Evolutionary conservation across 2,329 filamentous ascomycete species (phyloP), one percentile per base, ranked within the genome.

Genomic region (Cercospora zeae-maydis): DNA sequence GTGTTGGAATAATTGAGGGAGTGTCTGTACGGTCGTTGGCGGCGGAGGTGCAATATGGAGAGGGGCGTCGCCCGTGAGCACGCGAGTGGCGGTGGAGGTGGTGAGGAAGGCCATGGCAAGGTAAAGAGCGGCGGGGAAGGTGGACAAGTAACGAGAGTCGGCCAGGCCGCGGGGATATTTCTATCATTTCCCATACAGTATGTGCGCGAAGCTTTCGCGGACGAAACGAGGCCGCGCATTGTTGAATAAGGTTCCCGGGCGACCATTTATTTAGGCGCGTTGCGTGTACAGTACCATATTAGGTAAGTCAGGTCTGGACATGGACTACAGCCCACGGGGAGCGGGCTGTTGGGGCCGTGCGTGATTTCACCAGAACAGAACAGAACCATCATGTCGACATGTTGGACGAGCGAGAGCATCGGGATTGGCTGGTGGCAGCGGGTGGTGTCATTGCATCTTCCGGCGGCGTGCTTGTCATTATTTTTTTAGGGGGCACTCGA

Each of bases 1-100:
- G 36, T 68, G 58, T 34, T 63, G 58, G 57, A 69, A 69, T 1
- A 69, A 61, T 33, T 47, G 36, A 52, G 67, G 64, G 24, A 69
- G 66, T 52, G 67, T 69, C 31, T 55, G 60, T 33, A 67, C 67
- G n/a, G 57, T 62, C 1, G 58, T 7, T 31, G 67, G 62, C n/a
- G 66, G 59, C 14, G 24, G 51, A n/a, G 67, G 62, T 51, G 64
- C 66, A 16, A 36, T 59, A 13, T 63, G 54, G 19, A 69, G 61
- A 27, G 66, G 64, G 52, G 58, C 34, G 36, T 30, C 55, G 37
- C 67, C 67, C 16, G 45, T 66, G 34, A 69, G 59, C 21, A 69
- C 58, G 34, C 61, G 19, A 13, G 24, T 24, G 42, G 24, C 42
- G 1, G 42, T 19, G 42, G 11, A 27, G 42, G 13, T 19, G 10